Evolutionary conservation across 176 grass and related monocot genomes (phyloP), one percentile per base, ranked within the genome.

Genomic region (Phoenix roebelenii): DNA sequence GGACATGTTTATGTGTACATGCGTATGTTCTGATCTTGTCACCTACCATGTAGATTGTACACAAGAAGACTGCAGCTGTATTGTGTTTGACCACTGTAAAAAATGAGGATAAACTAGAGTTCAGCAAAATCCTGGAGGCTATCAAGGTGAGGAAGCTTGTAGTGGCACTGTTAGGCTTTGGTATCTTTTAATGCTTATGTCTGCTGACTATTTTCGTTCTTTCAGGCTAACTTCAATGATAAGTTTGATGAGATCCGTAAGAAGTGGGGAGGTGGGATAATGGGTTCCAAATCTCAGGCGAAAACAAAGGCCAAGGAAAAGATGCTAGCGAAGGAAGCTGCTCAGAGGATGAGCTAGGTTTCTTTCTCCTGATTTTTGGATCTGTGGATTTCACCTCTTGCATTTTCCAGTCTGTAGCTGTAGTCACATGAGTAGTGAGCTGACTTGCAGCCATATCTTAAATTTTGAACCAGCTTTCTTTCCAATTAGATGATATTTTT

Each of bases 91-190:
- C 74, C 16, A 69, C 74, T 6, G 74, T 77, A 26, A 77, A 77
- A 51, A 77, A 77, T 20, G 74, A 77, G 74, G 74, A 77, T 53
- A 77, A 77, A 59, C 65, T 77, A 5, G 74, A 77, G 65, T 77
- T 77, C 65, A 77, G 74, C 74, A 77, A 77, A 60, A 77, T 77
- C 23, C 59, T 77, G 39, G 74, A 77, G 23, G 74, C 74, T 57
- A 77, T 77, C 52, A 77, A 77, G 74, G 74, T 77, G 67, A 54
- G 74, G 19, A 48, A 24, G 22, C 32, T 49, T 64, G 20, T 20
- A 20, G 20, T 20, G 20, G 20, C 20, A 22, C 1, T 4, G 20
- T 35, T 29, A 18, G 17, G 30, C 16, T 10, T 39, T n/a, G 5
- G 5, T n/a, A 18, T 20, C 16, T 39, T 60, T 29, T 60, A 1